These are phyloP conservation scores for Phytophthora kernoviae DNA, from an alignment of 352 stramenopile species.

Conservation along the genomic window DNA sequence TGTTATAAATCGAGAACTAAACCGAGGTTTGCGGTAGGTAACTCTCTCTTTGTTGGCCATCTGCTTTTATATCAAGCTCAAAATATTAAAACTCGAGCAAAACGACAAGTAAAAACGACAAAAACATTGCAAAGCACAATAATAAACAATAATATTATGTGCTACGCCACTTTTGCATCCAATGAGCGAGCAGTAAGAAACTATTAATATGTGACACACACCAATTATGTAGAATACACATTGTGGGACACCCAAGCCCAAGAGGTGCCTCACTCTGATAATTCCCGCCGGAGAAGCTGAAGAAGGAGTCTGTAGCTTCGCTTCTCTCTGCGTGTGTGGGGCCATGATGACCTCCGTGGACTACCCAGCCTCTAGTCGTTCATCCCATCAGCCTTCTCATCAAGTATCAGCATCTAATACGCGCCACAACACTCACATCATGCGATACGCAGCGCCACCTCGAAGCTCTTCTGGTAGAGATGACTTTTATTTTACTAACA, in stretches of 20 bases:
- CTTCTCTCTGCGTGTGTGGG: not conserved
- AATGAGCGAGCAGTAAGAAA: too few relatives aligned
- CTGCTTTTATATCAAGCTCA: not conserved
- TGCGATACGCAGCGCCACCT: constrained; percentile 19
- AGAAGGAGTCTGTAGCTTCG: constrained; percentile 3
- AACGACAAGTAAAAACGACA: not conserved
- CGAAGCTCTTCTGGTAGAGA: constrained; percentile 9
- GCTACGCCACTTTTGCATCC: too few relatives aligned
- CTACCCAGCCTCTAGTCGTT: constrained; percentile 1
- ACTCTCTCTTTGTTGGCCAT: not conserved
- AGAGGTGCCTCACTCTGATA: not conserved
- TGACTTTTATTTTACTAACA: constrained; percentile 4
- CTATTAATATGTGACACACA: too few relatives aligned
- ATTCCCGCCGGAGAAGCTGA: constrained; percentile 1
- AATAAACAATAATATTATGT: not conserved
- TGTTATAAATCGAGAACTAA: not conserved
- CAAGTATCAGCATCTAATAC: constrained; percentile 8
- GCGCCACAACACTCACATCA: constrained; percentile 15
- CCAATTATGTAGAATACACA: too few relatives aligned
- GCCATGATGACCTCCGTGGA: constrained; percentile 32
- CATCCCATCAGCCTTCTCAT: constrained; percentile 1
- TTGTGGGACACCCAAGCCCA: too few relatives aligned
- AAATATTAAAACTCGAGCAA: not conserved
- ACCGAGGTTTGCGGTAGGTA: not conserved
- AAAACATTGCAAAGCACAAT: not conserved